phyloP scores from a whole-genome alignment of 2,329 filamentous ascomycete genomes.

The Fusarium algeriense region DNA sequence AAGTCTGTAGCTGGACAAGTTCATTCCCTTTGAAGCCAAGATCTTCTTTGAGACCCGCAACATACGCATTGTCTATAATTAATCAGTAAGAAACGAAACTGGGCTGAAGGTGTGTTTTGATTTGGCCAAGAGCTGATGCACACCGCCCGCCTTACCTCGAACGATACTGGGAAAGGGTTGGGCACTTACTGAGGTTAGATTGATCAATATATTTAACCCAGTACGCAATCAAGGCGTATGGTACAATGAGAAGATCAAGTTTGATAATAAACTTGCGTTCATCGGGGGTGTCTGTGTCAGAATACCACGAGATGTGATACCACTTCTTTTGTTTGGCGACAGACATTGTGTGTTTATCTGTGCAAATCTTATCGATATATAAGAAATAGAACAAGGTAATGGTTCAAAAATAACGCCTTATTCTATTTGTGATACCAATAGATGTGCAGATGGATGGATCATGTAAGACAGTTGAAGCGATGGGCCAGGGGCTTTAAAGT shows the following conservation, averaged over 20 bases:
- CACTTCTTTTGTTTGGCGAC: slow-evolving; percentile 21
- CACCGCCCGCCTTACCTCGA: no score
- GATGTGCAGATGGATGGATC: background rate
- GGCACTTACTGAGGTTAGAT: slow-evolving; percentile 44
- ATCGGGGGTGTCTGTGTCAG: slow-evolving; percentile 17
- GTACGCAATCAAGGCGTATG: slow-evolving; percentile 34
- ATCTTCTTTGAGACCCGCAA: slow-evolving; percentile 66
- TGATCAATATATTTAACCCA: slow-evolving; percentile 48
- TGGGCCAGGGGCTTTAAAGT: slow-evolving; percentile 4
- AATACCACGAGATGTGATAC: slow-evolving; percentile 31
- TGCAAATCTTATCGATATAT: no score
- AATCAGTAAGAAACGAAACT: no score
- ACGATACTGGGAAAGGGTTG: no score
- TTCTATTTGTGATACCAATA: no score
- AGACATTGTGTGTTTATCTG: background rate
- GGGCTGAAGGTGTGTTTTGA: no score
- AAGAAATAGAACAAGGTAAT: no score
- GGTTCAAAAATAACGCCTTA: no score
- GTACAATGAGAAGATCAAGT: slow-evolving; percentile 65
- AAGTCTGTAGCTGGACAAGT: slow-evolving; percentile 66
- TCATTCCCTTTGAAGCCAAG: slow-evolving; percentile 64
- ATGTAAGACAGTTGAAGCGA: background rate
- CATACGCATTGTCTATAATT: slow-evolving; percentile 70
- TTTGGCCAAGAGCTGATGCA: no score
- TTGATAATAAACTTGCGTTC: slow-evolving; percentile 50